phyloP scores from a whole-genome alignment of 2,329 filamentous ascomycete species.

The Xylariaceae sp. region DNA sequence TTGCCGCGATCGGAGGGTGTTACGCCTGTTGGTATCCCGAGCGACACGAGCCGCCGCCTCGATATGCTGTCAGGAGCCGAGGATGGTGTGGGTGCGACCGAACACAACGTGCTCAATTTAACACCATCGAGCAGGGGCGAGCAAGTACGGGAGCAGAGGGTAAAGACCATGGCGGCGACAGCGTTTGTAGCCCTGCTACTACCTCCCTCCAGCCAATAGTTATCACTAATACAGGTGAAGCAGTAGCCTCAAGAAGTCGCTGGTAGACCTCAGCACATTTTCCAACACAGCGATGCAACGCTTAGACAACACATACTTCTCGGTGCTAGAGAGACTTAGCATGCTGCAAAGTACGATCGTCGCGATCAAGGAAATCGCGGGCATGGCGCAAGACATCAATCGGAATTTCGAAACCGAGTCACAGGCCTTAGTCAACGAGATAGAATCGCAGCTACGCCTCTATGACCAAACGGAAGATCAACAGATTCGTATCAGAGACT shows the following conservation, averaged over 20 bases:
- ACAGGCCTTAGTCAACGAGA: conserved; percentile 54
- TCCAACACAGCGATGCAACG: conserved; percentile 59
- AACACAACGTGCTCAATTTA: conserved; percentile 7
- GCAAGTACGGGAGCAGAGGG: conserved; percentile 37
- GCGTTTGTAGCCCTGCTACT: conserved; percentile 30
- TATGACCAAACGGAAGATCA: conserved; percentile 64
- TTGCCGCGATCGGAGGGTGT: conserved; percentile 40
- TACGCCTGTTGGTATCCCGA: conserved; percentile 36
- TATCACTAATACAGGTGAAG: conserved; percentile 17
- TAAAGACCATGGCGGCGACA: conserved; percentile 34
- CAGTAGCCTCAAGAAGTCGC: conserved; percentile 49
- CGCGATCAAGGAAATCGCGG: conserved; percentile 63
- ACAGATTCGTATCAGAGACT: conserved; percentile 54
- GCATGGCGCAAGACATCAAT: conserved; percentile 54
- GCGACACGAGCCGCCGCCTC: conserved; percentile 38
- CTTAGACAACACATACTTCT: conserved; percentile 72
- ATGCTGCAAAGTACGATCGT: conserved; percentile 60
- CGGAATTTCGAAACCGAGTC: conserved; percentile 57
- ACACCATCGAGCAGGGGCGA: conserved; percentile 32
- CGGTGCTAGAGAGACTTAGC: conserved; percentile 64
- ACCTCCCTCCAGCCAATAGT: neutral
- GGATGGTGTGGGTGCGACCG: conserved; percentile 17
- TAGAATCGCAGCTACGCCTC: conserved; percentile 54
- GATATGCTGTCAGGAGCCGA: conserved; percentile 33
- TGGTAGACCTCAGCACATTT: conserved; percentile 52